A percentile compares a stretch with the other conserved stretches of the same genome.
phyloP scores from a whole-genome alignment of 164 flowering plant genomes.

The Vitis rotundifolia region DNA sequence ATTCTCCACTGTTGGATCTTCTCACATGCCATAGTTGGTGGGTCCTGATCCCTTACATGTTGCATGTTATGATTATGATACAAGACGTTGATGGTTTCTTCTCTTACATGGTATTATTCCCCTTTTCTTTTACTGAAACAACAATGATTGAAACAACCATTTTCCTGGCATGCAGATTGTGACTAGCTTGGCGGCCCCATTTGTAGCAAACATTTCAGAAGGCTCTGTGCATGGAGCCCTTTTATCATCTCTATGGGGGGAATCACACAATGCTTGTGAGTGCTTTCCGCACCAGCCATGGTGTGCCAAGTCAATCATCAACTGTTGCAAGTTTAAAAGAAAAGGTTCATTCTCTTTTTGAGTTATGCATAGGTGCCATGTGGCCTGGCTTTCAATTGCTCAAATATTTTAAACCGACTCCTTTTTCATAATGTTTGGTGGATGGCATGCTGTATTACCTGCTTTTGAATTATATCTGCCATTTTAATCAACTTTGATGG shows the following conservation, averaged over 20 bases:
- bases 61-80: background rate
- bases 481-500: too few species aligned
- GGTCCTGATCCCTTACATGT: background rate
- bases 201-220: background rate
- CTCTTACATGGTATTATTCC: background rate
- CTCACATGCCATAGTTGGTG: background rate
- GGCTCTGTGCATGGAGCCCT: background rate
- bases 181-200: slow-evolving; percentile 18
- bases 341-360: background rate
- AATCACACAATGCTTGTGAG: background rate
- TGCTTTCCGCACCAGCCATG: slow-evolving; percentile 5
- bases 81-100: background rate
- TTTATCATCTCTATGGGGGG: background rate
- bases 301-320: slow-evolving; percentile 4
- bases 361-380: background rate
- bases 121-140: slow-evolving; percentile 3
- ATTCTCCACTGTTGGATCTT: background rate
- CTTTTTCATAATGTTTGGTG: background rate
- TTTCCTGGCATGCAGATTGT: slow-evolving; percentile 21
- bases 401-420: background rate
- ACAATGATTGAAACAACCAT: slow-evolving; percentile 20
- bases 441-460: background rate
- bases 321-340: slow-evolving; percentile 5
- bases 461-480: too few species aligned
- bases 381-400: background rate